phyloP scores from a whole-genome alignment of 1,284 basidiomycete genomes.

The Blastosporella zonata region DNA sequence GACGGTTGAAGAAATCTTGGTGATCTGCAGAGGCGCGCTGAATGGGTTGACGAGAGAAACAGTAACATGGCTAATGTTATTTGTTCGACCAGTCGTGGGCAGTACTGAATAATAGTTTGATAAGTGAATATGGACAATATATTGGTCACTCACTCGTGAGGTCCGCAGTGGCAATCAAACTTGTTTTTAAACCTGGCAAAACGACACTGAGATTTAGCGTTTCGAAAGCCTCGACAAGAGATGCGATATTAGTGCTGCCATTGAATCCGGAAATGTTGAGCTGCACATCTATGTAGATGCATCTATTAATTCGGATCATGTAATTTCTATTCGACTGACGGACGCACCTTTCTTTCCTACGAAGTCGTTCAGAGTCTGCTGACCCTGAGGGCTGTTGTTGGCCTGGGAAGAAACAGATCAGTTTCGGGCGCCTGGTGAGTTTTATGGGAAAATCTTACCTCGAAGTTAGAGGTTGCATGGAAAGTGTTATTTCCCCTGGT shows the following conservation, averaged over 20 bases:
- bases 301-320: background rate
- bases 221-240: conserved; percentile 62
- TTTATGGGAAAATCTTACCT: conserved; percentile 32
- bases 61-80: conserved; percentile 67
- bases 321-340: background rate
- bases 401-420: conserved; percentile 36
- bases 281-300: conserved; percentile 47
- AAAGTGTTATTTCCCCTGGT: conserved; percentile 58
- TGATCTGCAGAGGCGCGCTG: conserved; percentile 58
- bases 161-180: conserved; percentile 56
- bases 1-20: conserved; percentile 62
- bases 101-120: conserved; percentile 42
- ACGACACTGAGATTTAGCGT: conserved; percentile 56
- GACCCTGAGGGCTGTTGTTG: conserved; percentile 60
- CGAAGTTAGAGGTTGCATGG: conserved; percentile 46
- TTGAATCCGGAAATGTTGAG: conserved; percentile 56
- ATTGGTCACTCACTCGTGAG: conserved; percentile 41
- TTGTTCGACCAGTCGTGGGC: conserved; percentile 58
- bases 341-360: conserved; percentile 52
- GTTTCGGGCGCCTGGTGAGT: background rate
- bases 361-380: conserved; percentile 68
- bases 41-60: conserved; percentile 73
- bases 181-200: conserved; percentile 61
- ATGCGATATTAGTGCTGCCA: conserved; percentile 59
- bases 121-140: background rate